Percentiles rank a stretch among this genome's conserved stretches.
Conservation (phyloP, 1,284 basidiomycete species). For the Ceratobasidium sp. region DNA sequence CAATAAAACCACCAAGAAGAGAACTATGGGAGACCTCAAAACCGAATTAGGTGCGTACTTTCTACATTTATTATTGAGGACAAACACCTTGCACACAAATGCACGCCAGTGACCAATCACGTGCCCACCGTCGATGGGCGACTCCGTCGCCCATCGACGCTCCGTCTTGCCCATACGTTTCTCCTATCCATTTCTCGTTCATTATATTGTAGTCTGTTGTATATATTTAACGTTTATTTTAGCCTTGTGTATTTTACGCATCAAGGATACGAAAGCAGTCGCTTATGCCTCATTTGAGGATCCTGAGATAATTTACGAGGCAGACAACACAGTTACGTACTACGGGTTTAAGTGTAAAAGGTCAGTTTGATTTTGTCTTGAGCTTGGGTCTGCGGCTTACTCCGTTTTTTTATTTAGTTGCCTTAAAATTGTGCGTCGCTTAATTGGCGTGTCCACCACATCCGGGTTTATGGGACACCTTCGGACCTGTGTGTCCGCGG, state of each 20-base stretch:
- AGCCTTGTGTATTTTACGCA: background rate
- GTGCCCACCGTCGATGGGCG: too few relatives aligned
- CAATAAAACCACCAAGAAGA: too few relatives aligned
- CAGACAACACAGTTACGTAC: background rate
- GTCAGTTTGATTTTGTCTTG: background rate
- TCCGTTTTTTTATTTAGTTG: background rate
- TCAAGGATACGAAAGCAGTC: background rate
- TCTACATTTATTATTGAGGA: too few relatives aligned
- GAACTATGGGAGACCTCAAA: too few relatives aligned
- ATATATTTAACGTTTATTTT: background rate
- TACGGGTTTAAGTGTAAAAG: conserved; percentile 6
- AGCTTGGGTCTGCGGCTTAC: too few relatives aligned
- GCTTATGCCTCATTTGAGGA: background rate
- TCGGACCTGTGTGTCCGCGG: background rate
- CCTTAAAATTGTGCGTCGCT: background rate
- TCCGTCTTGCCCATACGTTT: too few relatives aligned
- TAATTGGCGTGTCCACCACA: background rate
- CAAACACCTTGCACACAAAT: too few relatives aligned
- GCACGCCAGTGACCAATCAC: too few relatives aligned
- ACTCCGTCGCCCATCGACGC: too few relatives aligned
- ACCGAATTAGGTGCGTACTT: too few relatives aligned
- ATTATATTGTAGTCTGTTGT: too few relatives aligned
- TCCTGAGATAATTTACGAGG: background rate
- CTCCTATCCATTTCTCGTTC: too few relatives aligned
- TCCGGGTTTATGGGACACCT: background rate